Conservation (phyloP, 2,329 filamentous ascomycete species). For the Didymella keratinophila region DNA sequence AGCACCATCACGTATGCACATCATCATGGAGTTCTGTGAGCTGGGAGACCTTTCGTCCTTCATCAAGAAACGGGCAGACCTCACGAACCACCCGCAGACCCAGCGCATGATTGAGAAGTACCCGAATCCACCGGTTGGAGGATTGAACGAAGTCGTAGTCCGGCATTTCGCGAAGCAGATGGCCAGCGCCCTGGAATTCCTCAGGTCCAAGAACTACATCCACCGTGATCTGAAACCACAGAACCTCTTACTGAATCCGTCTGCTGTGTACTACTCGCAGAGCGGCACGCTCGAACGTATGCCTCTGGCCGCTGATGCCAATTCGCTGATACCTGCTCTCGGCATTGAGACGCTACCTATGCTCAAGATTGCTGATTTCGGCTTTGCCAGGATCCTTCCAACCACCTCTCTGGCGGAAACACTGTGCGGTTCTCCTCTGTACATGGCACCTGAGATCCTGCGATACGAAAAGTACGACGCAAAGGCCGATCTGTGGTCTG, state of each 20-base stretch:
- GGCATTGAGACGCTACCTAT: constrained; percentile 88
- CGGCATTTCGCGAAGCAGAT: constrained; percentile 97
- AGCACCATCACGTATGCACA: constrained; percentile 85
- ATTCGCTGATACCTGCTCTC: constrained; percentile 80
- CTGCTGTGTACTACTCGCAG: constrained; percentile 71
- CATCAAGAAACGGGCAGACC: constrained; percentile 89
- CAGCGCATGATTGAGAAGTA: constrained; percentile 93
- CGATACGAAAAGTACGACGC: constrained; percentile 97
- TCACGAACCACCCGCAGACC: constrained; percentile 80
- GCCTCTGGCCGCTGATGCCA: constrained; percentile 79
- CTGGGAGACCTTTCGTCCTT: constrained; percentile 93
- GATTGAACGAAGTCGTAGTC: constrained; percentile 95
- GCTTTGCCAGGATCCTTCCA: constrained; percentile 93
- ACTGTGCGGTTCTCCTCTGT: constrained; percentile 92
- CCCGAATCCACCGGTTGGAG: constrained; percentile 80
- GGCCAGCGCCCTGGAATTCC: constrained; percentile 86
- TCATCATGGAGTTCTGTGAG: constrained; percentile 99
- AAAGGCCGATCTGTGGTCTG: constrained; percentile 96
- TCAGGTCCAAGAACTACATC: constrained; percentile 84
- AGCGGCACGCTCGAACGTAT: constrained; percentile 60
- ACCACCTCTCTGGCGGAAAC: constrained; percentile 93
- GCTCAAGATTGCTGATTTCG: constrained; percentile 98
- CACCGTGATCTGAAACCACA: constrained; percentile 98
- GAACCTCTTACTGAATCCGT: constrained; percentile 89
- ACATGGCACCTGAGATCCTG: constrained; percentile 98